Base-by-base conservation (phyloP, 306 rosid species). In the Gynostemma pentaphyllum region DNA sequence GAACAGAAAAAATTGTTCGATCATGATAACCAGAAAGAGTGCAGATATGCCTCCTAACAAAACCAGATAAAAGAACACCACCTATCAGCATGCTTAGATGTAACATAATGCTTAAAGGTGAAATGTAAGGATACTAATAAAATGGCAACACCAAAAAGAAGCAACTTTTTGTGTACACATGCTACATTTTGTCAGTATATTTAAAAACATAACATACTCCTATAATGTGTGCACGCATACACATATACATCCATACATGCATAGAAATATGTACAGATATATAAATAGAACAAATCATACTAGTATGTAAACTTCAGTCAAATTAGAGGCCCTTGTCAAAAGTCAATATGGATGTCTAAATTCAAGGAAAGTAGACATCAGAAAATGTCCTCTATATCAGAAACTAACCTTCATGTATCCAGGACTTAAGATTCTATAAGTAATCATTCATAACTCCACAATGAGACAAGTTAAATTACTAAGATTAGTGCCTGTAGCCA, bases 1-100 rank as follows among this genome's bases (percentile, higher is more conserved):
- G 87, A 70, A 84, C 90, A n/a, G 99, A 88, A 78, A 88, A 92
- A 68, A 92, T 73, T 54, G 99, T 92, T 78, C 99, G 92, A 55
- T 86, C 99, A 75, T 92, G 99, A 81, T 82, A 84, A 66, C 97
- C 99, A 12, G 94, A 41, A 70, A 92, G 89, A 63, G 94, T 88
- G 78, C 94, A 84, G 71, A 72, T 54, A 81, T 92, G 99, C 61
- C 77, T 84, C 97, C 97, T 88, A 89, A 81, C 73, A 76, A 74
- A 55, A 26, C 65, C 61, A 73, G 24, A 70, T 76, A 69, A 69
- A 72, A 15, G 63, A 74, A 76, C n/a, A n/a, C 53, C 64, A 15
- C 56, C 40, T 37, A 56, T 19, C 68, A 63, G 53, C 53, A 26
- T 13, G 66, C 48, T 60, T 39, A 60, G 34, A 60, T 40, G 18